phyloP scores from a whole-genome alignment of 2,329 filamentous ascomycete species.

The Penicillium brevicompactum region DNA sequence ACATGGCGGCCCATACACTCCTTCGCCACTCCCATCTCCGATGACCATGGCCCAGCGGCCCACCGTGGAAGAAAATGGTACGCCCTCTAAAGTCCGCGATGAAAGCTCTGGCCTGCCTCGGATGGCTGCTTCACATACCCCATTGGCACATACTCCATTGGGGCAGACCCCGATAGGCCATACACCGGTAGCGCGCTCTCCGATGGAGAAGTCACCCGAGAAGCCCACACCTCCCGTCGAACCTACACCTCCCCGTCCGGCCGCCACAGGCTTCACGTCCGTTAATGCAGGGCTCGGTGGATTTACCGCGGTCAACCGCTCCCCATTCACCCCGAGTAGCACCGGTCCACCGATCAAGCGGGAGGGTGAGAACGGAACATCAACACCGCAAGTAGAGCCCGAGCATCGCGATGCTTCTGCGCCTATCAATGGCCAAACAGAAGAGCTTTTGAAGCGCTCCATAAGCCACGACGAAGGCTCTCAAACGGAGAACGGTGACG shows the following conservation, averaged over 20 bases:
- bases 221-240: conserved; percentile 40
- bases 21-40: conserved; percentile 73
- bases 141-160: conserved; percentile 29
- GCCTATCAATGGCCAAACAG: conserved; percentile 53
- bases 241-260: conserved; percentile 42
- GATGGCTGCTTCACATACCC: conserved; percentile 59
- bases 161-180: conserved; percentile 40
- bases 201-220: conserved; percentile 39
- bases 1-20: conserved; percentile 86
- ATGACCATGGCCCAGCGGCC: conserved; percentile 66
- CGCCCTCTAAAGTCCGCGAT: conserved; percentile 53
- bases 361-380: conserved; percentile 59
- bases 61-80: conserved; percentile 41
- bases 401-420: conserved; percentile 64
- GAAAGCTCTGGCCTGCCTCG: conserved; percentile 69
- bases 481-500: conserved; percentile 53
- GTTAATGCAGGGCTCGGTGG: conserved; percentile 63
- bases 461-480: conserved; percentile 60
- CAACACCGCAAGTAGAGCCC: conserved; percentile 64
- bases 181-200: conserved; percentile 57
- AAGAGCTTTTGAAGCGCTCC: conserved; percentile 73
- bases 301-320: conserved; percentile 63
- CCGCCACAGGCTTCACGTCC: conserved; percentile 64
- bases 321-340: conserved; percentile 47
- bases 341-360: conserved; percentile 48